Percentiles rank a stretch among this genome's conserved stretches.
Evolutionary conservation across 177 flowering plant genomes (phyloP).

Genomic region (Vitis hybrid): DNA sequence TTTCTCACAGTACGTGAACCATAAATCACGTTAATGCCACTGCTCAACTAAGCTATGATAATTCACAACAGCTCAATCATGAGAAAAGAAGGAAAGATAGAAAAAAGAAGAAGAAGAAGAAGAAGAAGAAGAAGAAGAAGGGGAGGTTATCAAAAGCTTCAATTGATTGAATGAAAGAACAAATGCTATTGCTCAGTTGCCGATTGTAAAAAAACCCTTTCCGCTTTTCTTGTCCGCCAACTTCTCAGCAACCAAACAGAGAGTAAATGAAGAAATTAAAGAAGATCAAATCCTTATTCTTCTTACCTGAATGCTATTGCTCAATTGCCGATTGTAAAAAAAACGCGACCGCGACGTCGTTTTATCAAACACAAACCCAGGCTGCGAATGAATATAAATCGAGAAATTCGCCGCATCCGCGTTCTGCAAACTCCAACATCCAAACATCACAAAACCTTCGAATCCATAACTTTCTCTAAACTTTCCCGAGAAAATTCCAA

Average conservation of each 20-base stretch:
- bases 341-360: constrained; percentile 61
- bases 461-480: neutral
- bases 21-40: no score
- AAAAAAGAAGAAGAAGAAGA: no score
- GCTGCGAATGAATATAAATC: constrained; percentile 76
- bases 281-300: neutral
- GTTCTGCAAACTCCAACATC: constrained; percentile 40
- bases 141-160: no score
- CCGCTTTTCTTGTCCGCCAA: neutral
- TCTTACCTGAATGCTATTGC: constrained; percentile 64
- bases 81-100: no score
- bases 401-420: constrained; percentile 65
- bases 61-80: no score
- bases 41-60: no score
- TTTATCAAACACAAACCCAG: constrained; percentile 80
- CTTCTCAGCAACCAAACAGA: constrained; percentile 6
- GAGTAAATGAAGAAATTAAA: neutral
- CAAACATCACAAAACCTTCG: neutral
- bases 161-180: no score
- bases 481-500: constrained; percentile 3
- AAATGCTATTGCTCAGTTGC: no score
- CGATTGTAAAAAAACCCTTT: no score
- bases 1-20: neutral
- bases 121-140: no score
- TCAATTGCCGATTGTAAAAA: constrained; percentile 71